These are phyloP conservation scores for Phytophthora sp. DNA, from an alignment of 352 stramenopile species.

Conservation along the genomic window DNA sequence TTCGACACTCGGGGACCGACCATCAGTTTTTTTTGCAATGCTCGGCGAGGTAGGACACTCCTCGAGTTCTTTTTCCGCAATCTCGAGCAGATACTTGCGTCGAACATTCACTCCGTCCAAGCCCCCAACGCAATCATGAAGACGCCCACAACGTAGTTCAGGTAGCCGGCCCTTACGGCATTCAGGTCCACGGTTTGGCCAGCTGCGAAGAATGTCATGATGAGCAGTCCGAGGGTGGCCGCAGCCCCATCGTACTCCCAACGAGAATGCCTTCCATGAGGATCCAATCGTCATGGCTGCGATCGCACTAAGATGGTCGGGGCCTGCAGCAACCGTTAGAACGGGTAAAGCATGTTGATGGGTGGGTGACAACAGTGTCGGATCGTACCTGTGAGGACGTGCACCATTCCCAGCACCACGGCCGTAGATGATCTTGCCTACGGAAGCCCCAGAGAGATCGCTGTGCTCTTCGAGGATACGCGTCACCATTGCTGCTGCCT, in stretches of 20 bases:
- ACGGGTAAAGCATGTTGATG: not conserved
- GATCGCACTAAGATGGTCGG: conserved; percentile 88
- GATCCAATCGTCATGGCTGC: conserved; percentile 78
- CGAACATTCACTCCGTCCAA: conserved; percentile 48
- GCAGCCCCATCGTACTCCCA: conserved; percentile 88
- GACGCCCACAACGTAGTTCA: conserved; percentile 61
- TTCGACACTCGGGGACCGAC: not conserved
- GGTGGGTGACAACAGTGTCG: too few species aligned
- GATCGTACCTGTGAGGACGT: conserved; percentile 43
- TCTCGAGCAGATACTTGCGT: conserved; percentile 39
- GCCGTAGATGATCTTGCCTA: conserved; percentile 37
- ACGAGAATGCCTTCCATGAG: conserved; percentile 74
- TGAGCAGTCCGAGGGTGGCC: conserved; percentile 87
- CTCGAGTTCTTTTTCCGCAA: conserved; percentile 39
- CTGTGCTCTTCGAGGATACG: not conserved
- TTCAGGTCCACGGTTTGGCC: conserved; percentile 45
- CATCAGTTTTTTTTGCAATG: not conserved
- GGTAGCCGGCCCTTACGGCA: conserved; percentile 46
- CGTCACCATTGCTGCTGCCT: not conserved
- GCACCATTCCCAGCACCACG: conserved; percentile 30
- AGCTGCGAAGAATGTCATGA: conserved; percentile 79
- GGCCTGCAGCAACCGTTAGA: conserved; percentile 15
- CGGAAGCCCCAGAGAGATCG: conserved; percentile 19
- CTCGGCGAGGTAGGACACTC: not conserved
- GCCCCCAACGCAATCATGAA: conserved; percentile 70